A percentile compares a stretch with the other conserved stretches of the same genome.
Conservation (phyloP, 331 rosid genomes). For the Dryas integrifolia region DNA sequence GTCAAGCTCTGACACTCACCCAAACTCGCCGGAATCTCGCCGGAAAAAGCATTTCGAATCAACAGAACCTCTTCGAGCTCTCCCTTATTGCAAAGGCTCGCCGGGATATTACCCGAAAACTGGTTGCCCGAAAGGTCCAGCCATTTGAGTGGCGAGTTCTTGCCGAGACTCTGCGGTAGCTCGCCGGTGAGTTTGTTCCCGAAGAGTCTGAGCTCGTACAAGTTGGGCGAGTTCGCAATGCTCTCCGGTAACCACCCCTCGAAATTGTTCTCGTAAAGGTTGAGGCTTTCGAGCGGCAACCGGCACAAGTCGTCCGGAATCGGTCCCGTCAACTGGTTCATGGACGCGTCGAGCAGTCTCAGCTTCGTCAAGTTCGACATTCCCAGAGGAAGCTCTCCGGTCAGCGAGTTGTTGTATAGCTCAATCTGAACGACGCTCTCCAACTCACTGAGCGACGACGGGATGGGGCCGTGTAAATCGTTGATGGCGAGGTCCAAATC, state of each 20-base stretch:
- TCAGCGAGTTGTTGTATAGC: slow-evolving; percentile 66
- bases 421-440: slow-evolving; percentile 61
- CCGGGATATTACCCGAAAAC: slow-evolving; percentile 64
- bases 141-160: slow-evolving; percentile 56
- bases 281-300: slow-evolving; percentile 63
- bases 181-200: slow-evolving; percentile 53
- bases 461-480: slow-evolving; percentile 52
- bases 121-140: slow-evolving; percentile 61
- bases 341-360: slow-evolving; percentile 66
- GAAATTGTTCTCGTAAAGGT: slow-evolving; percentile 67
- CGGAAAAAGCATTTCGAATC: slow-evolving; percentile 53
- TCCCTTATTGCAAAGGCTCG: slow-evolving; percentile 48
- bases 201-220: slow-evolving; percentile 64
- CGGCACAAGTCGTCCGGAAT: slow-evolving; percentile 66
- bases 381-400: slow-evolving; percentile 66
- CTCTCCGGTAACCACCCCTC: slow-evolving; percentile 63
- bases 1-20: slow-evolving; percentile 53
- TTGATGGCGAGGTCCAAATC: slow-evolving; percentile 67
- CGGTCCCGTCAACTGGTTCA: slow-evolving; percentile 57
- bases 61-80: slow-evolving; percentile 60
- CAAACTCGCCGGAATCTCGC: slow-evolving; percentile 54
- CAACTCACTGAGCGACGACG: slow-evolving; percentile 47
- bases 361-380: slow-evolving; percentile 57
- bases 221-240: slow-evolving; percentile 52
- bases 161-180: slow-evolving; percentile 64